Evolutionary conservation across 2,329 filamentous ascomycete species (phyloP), one percentile per base, ranked within the genome.

Genomic region (Septoria petroselini): DNA sequence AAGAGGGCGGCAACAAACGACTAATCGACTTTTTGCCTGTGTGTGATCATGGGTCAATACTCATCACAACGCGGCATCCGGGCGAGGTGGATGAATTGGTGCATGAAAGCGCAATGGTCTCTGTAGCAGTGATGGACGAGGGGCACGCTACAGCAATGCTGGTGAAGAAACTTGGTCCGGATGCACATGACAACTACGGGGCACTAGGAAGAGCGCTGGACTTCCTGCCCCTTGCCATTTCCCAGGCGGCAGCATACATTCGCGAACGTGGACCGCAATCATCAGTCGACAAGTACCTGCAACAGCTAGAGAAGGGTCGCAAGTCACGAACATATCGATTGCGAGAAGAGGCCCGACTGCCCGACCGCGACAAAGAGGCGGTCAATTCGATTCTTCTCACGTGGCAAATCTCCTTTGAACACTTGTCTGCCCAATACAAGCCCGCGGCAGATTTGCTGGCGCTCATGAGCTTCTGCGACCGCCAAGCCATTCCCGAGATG

Each of bases 391-490:
- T 62, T 23, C n/a, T 62, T 3, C 17, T 48, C 4, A 60, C 60
- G 2, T 62, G 55, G 58, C 50, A 58, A 29, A 60, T 61, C 23
- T 61, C 53, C 1, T 62, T 63, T 38, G 53, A 62, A n/a, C 53
- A 60, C 12, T 52, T 61, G 11, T 40, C 40, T 7, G 2, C 34
- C 46, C 17, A 21, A 25, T n/a, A n/a, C n/a, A n/a, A n/a, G 17
- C 55, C 53, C 3, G 75, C 74, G 7, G 65, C 73, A 2, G 58
- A 73, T 12, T 57, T 76, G 7, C 54, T 78, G 0, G 72, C 71
- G 1, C 63, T 77, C 4, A 71, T 77, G 69, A 74, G 73, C 62
- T 71, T 73, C 50, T 77, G 73, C 54, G 66, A 77, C 42, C 61
- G 62, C 7, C 46, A 53, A 23, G 31, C 41, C 0, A 58, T 60